Evolutionary conservation across 2,329 filamentous ascomycete genomes (phyloP).

Genomic region (Penicillium frequentans): DNA sequence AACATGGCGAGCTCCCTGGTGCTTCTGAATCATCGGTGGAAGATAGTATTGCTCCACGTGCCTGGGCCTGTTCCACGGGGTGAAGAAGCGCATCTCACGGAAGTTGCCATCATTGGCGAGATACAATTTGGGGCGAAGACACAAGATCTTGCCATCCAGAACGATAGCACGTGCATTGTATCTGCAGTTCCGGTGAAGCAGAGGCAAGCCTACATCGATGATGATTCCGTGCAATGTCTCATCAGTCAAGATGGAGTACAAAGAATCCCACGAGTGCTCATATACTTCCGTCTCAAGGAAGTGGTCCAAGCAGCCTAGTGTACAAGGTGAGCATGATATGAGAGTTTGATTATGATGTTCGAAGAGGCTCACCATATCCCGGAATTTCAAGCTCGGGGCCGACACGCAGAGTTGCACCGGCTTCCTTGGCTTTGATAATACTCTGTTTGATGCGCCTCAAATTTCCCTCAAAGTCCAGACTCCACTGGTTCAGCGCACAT

Average conservation of each 20-base stretch:
- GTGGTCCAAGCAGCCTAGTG: constrained; percentile 62
- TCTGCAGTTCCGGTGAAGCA: constrained; percentile 3
- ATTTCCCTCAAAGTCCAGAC: constrained; percentile 6
- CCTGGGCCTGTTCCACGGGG: constrained; percentile 60
- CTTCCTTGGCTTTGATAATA: constrained; percentile 60
- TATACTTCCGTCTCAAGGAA: constrained; percentile 61
- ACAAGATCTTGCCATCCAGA: constrained; percentile 66
- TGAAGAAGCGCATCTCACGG: constrained; percentile 63
- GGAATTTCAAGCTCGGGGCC: constrained; percentile 57
- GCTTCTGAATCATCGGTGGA: constrained; percentile 57
- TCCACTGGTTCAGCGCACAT: constrained; percentile 8
- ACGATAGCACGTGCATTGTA: constrained; percentile 48
- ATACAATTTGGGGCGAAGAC: constrained; percentile 71
- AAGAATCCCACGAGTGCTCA: constrained; percentile 63
- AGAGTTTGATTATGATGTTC: not conserved
- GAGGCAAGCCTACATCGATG: constrained; percentile 58
- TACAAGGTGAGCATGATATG: not conserved
- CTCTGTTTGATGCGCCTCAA: constrained; percentile 59
- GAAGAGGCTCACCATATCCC: constrained; percentile 39
- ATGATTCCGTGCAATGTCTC: constrained; percentile 64
- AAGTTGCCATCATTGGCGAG: constrained; percentile 68
- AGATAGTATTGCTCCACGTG: constrained; percentile 64
- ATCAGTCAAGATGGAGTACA: constrained; percentile 61
- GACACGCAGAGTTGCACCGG: constrained; percentile 61
- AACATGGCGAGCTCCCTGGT: constrained; percentile 58